phyloP scores from a whole-genome alignment of 495 filamentous ascomycete species.

The Chaetomidium leptoderma region DNA sequence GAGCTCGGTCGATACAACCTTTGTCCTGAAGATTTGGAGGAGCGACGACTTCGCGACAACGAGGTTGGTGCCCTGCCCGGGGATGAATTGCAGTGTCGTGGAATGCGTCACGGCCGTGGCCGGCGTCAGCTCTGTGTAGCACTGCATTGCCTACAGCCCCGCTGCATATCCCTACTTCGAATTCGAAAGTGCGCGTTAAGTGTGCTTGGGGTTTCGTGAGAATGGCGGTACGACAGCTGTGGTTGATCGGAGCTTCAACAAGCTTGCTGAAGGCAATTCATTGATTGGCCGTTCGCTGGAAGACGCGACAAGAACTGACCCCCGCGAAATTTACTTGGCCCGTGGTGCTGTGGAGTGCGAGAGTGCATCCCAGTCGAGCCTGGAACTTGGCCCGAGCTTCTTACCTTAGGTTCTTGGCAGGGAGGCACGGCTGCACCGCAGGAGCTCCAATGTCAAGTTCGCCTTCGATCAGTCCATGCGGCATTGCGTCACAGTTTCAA shows the following conservation, averaged over 20 bases:
- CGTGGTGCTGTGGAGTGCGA: background rate
- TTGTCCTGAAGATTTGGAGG: constrained; percentile 76
- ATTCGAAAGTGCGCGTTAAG: background rate
- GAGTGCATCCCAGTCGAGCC: background rate
- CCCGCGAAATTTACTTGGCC: constrained; percentile 11
- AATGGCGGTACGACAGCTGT: background rate
- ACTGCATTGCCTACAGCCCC: constrained; percentile 44
- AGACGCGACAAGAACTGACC: background rate
- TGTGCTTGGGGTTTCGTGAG: background rate
- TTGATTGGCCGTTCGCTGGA: background rate
- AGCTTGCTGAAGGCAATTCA: no score
- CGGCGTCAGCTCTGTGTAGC: constrained; percentile 86
- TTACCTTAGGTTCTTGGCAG: background rate
- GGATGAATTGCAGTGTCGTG: constrained; percentile 70
- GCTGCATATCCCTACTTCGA: constrained; percentile 25
- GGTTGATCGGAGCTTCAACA: background rate
- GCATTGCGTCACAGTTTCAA: constrained; percentile 30
- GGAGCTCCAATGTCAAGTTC: constrained; percentile 11
- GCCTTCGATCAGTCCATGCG: constrained; percentile 5
- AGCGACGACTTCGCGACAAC: constrained; percentile 84
- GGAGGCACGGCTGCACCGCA: constrained; percentile 6
- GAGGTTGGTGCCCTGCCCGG: constrained; percentile 72
- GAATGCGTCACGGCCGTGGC: constrained; percentile 91
- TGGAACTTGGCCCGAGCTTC: background rate
- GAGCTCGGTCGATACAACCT: constrained; percentile 52